Base-by-base conservation (phyloP, 2,329 filamentous ascomycete genomes). In the Ophiostoma triangulosporum region DNA sequence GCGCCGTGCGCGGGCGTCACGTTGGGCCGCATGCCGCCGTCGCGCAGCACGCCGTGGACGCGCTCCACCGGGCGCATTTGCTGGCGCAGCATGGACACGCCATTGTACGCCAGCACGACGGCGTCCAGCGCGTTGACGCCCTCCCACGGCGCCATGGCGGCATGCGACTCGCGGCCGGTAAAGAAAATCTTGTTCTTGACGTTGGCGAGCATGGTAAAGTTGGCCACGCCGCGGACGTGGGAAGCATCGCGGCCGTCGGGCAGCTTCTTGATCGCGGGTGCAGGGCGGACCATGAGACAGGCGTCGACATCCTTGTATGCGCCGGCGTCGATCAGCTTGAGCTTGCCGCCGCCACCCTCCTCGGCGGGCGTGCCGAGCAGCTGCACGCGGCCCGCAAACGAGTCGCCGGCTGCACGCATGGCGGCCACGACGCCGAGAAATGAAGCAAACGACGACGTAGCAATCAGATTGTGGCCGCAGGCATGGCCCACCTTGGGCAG, bases 41-140 rank as follows among this genome's bases (percentile, higher is more conserved):
- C 57, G 7, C 70, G 62, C 51, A 78, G 70, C 2, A 75, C 68
- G 46, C 70, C 72, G 57, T 77, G 73, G n/a, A 78, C 68, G 14
- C 74, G 69, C 54, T 75, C 68, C 9, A 70, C 64, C 0, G 73
- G 72, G 6, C 63, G 63, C 8, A 74, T 68, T 59, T 78, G 75
- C 63, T 78, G 59, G 3, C 73, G 66, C 27, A 75, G 61, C 50
- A 73, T 64, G 2, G 69, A 64, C 11, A 75, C 64, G 51, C 65
- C 33, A 62, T 61, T 66, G 60, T 68, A 67, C 0, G 64, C 59
- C n/a, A 62, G 52, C 0, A 72, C 66, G 17, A 70, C 59, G 3
- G 72, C 73, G 58, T 76, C 73, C 2, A 75, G 66, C 0, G 73
- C 73, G 56, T 76, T 76, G 43, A 68, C 58, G 2, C 73, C 72